A percentile compares a stretch with the other conserved stretches of the same genome.
These are phyloP conservation scores for Aspergillus neoniger DNA, from an alignment of 2,329 filamentous ascomycete species.

Conservation along the genomic window DNA sequence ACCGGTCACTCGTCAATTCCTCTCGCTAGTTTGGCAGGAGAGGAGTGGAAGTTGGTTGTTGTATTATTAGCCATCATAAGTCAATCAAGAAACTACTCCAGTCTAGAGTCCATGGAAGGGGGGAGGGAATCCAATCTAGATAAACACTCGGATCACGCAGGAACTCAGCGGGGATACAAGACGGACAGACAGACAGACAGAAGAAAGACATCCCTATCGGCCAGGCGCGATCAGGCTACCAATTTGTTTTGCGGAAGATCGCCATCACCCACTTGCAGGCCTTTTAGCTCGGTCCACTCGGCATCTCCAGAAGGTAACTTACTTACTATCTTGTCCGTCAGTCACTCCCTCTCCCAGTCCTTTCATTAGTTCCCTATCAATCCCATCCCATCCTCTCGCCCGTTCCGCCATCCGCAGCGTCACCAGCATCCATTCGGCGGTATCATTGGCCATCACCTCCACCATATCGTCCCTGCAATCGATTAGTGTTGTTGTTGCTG, in stretches of 20 bases:
- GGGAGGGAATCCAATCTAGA: neutral
- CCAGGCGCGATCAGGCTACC: neutral
- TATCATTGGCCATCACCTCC: slow-evolving; percentile 8
- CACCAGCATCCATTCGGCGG: neutral
- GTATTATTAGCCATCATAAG: no score
- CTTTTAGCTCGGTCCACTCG: neutral
- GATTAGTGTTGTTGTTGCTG: neutral
- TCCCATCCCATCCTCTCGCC: slow-evolving; percentile 6
- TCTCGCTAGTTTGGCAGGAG: no score
- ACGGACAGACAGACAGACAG: neutral
- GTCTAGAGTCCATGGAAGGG: neutral
- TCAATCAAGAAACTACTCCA: no score
- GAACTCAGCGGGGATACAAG: neutral
- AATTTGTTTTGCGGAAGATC: neutral
- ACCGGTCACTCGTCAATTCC: neutral
- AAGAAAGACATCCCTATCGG: neutral
- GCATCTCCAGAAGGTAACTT: neutral
- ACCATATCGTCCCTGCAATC: neutral
- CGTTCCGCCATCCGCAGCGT: slow-evolving; percentile 19
- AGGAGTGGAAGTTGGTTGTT: no score
- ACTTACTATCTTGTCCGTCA: no score
- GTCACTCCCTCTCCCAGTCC: neutral
- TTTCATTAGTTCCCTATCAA: neutral
- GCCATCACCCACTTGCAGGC: slow-evolving; percentile 1
- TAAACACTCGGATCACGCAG: neutral